phyloP scores from a whole-genome alignment of 108 stramenopile species.

The Stephanodiscus minutulus region DNA sequence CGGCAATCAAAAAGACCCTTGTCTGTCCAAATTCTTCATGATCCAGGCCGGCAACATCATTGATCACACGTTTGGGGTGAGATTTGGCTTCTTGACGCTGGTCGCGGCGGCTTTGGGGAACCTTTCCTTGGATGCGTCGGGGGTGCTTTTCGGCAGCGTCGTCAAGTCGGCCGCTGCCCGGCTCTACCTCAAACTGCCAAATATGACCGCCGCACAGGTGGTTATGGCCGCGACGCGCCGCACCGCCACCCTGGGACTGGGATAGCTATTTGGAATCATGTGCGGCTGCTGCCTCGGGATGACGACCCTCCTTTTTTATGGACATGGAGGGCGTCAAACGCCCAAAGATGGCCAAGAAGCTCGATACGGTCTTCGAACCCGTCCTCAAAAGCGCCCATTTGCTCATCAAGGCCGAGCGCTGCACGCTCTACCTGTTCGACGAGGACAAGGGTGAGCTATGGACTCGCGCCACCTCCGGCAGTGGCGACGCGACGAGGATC shows the following conservation, averaged over 20 bases:
- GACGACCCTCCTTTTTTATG: conserved; percentile 63
- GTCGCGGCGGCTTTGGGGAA: conserved; percentile 66
- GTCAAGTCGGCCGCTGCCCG: conserved; percentile 30
- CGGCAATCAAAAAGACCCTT: no score
- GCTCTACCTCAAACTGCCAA: conserved; percentile 34
- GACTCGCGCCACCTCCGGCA: no score
- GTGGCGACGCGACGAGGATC: no score
- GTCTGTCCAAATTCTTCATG: no score
- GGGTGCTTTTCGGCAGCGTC: conserved; percentile 46
- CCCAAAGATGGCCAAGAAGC: no score
- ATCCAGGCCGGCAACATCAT: conserved; percentile 72
- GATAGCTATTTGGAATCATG: conserved; percentile 56
- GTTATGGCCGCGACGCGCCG: conserved; percentile 18
- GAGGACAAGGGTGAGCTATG: no score
- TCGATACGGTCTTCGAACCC: no score
- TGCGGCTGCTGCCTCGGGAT: conserved; percentile 72
- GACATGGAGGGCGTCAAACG: conserved; percentile 13
- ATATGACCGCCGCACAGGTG: conserved; percentile 56
- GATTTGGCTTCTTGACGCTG: conserved; percentile 71
- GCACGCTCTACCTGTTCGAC: no score
- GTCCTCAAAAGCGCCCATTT: no score
- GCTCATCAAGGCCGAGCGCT: no score
- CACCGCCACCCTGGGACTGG: conserved; percentile 47
- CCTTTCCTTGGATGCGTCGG: conserved; percentile 34
- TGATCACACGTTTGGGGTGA: conserved; percentile 66